These are phyloP conservation scores for Ophiocordyceps robertsii DNA, from an alignment of 2,329 filamentous ascomycete species.

Conservation along the genomic window DNA sequence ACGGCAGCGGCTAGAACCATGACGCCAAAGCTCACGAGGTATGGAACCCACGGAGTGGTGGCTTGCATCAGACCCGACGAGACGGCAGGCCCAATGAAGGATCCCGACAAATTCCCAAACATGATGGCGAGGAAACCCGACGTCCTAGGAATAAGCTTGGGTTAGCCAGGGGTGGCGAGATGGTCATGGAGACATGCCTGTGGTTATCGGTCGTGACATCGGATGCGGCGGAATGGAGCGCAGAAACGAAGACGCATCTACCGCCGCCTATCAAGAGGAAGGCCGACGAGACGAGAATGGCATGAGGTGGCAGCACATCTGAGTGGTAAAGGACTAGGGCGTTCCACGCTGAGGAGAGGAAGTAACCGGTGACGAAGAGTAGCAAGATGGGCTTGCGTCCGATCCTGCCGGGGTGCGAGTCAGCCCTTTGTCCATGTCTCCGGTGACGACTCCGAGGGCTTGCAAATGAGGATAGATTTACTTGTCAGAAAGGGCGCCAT, in stretches of 20 bases:
- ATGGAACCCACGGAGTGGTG: slow-evolving; percentile 3
- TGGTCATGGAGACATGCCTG: neutral
- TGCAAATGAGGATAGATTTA: neutral
- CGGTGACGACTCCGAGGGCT: neutral
- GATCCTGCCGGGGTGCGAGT: neutral
- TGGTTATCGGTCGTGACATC: slow-evolving; percentile 4
- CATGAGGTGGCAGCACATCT: slow-evolving; percentile 1
- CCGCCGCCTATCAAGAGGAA: slow-evolving; percentile 9
- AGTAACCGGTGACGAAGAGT: slow-evolving; percentile 1
- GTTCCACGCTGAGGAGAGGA: neutral
- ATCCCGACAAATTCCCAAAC: slow-evolving; percentile 2
- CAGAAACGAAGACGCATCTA: slow-evolving; percentile 6
- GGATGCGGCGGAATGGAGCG: slow-evolving; percentile 9
- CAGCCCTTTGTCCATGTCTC: neutral
- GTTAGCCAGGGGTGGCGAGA: neutral
- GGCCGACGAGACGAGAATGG: slow-evolving; percentile 3
- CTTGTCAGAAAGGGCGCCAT: slow-evolving; percentile 3
- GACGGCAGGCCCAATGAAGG: slow-evolving; percentile 2
- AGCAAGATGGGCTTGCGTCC: slow-evolving; percentile 3
- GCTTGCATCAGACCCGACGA: slow-evolving; percentile 4
- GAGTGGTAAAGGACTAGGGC: slow-evolving; percentile 2
- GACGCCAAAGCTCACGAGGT: slow-evolving; percentile 1
- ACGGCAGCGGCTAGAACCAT: neutral
- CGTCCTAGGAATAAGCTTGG: neutral
- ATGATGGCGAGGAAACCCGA: slow-evolving; percentile 2